Evolutionary conservation across 306 rosid species (phyloP).

Genomic region (Crotalaria pallida): DNA sequence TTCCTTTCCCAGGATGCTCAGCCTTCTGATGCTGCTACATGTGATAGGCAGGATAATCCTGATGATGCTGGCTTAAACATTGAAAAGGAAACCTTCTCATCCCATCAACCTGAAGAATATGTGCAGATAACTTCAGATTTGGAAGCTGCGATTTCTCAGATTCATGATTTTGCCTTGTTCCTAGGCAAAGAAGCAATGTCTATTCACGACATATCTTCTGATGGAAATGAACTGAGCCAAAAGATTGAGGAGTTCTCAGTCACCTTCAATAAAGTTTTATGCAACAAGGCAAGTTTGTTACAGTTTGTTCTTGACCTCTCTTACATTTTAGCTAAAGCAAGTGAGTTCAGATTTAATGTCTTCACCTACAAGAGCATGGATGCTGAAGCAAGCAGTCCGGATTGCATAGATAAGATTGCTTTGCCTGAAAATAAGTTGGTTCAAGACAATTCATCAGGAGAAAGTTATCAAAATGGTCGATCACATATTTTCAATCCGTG

Average conservation of each 20-base stretch:
- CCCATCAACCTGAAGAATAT: slow-evolving; percentile 37
- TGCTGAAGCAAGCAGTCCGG: slow-evolving; percentile 69
- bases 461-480: slow-evolving; percentile 58
- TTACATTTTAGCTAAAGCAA: slow-evolving; percentile 63
- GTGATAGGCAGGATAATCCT: slow-evolving; percentile 60
- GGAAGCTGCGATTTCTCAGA: slow-evolving; percentile 71
- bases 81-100: slow-evolving; percentile 44
- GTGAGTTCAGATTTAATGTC: slow-evolving; percentile 67
- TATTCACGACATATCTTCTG: slow-evolving; percentile 50
- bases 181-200: slow-evolving; percentile 69
- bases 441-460: slow-evolving; percentile 51
- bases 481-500: slow-evolving; percentile 36
- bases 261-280: slow-evolving; percentile 45
- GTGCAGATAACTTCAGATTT: slow-evolving; percentile 47
- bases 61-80: slow-evolving; percentile 58
- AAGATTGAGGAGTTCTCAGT: slow-evolving; percentile 70
- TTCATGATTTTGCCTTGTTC: slow-evolving; percentile 68
- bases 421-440: slow-evolving; percentile 74
- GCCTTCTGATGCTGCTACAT: slow-evolving; percentile 42
- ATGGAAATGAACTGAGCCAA: slow-evolving; percentile 52
- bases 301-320: slow-evolving; percentile 81
- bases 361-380: slow-evolving; percentile 63
- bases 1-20: slow-evolving; percentile 41
- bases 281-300: slow-evolving; percentile 45
- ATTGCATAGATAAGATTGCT: slow-evolving; percentile 95